These are phyloP conservation scores for Petrea volubilis DNA, from an alignment of 257 asterid genomes.

Conservation along the genomic window DNA sequence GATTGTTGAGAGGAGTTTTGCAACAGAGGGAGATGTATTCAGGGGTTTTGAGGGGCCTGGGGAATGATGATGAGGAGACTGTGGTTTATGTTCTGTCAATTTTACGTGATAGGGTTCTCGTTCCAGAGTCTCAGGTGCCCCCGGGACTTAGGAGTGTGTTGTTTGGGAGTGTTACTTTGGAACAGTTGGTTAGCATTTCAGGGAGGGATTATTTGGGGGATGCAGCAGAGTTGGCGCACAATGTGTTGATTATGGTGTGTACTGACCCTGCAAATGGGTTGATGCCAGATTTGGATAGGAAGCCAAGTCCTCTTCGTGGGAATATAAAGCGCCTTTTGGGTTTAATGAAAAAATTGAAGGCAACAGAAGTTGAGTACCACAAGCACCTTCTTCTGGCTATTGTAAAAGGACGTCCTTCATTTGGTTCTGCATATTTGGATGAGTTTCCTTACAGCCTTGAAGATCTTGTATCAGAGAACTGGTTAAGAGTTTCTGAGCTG, in stretches of 20 bases:
- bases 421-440: slow-evolving; percentile 82
- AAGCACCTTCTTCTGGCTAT: slow-evolving; percentile 68
- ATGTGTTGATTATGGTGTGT: slow-evolving; percentile 66
- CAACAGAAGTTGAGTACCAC: slow-evolving; percentile 66
- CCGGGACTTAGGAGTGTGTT: slow-evolving; percentile 86
- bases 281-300: slow-evolving; percentile 81
- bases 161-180: slow-evolving; percentile 88
- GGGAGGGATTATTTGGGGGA: slow-evolving; percentile 60
- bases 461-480: slow-evolving; percentile 71
- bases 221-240: slow-evolving; percentile 68
- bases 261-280: slow-evolving; percentile 81
- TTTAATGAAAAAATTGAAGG: slow-evolving; percentile 82
- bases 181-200: slow-evolving; percentile 70
- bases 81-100: slow-evolving; percentile 50
- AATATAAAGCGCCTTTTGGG: slow-evolving; percentile 74
- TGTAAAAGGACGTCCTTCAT: slow-evolving; percentile 67
- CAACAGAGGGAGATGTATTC: slow-evolving; percentile 89
- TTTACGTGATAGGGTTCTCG: slow-evolving; percentile 70
- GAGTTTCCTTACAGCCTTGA: slow-evolving; percentile 84
- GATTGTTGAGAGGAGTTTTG: slow-evolving; percentile 81
- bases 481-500: slow-evolving; percentile 55
- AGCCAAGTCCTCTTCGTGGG: slow-evolving; percentile 73
- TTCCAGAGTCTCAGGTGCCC: slow-evolving; percentile 72
- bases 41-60: slow-evolving; percentile 84
- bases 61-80: slow-evolving; percentile 78